phyloP scores from a whole-genome alignment of 2,329 filamentous ascomycete genomes.

The Xylariales sp. region DNA sequence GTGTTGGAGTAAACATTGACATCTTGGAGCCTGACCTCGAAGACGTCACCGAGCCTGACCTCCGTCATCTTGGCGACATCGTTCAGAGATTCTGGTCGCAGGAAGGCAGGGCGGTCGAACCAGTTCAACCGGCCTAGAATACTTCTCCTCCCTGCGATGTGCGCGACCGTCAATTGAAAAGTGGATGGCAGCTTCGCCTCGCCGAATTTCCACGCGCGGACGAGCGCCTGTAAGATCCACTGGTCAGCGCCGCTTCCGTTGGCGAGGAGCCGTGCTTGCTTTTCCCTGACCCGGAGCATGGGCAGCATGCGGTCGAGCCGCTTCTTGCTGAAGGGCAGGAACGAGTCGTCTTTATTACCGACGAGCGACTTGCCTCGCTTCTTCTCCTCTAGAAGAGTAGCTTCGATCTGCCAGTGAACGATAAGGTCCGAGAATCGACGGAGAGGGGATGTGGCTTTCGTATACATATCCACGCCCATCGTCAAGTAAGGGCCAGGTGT shows the following conservation, averaged over 20 bases:
- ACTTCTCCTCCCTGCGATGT: constrained; percentile 26
- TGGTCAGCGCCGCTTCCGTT: constrained; percentile 39
- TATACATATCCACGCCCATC: constrained; percentile 56
- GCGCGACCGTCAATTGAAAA: constrained; percentile 43
- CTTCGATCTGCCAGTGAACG: constrained; percentile 63
- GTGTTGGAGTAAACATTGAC: constrained; percentile 45
- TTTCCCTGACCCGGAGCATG: constrained; percentile 48
- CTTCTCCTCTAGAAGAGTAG: constrained; percentile 44
- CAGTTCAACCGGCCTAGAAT: constrained; percentile 43
- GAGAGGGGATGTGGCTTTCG: constrained; percentile 62
- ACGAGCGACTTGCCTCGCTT: constrained; percentile 29
- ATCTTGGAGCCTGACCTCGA: constrained; percentile 50
- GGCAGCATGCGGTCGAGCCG: constrained; percentile 42
- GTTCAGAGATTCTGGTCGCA: constrained; percentile 35
- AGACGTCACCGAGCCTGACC: constrained; percentile 45
- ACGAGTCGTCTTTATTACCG: constrained; percentile 24
- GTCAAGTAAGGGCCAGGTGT: constrained; percentile 50
- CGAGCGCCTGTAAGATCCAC: constrained; percentile 56
- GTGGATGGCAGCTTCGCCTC: constrained; percentile 42
- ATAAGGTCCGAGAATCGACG: constrained; percentile 60
- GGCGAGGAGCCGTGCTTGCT: constrained; percentile 40
- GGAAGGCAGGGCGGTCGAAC: constrained; percentile 40
- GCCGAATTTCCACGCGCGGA: constrained; percentile 54
- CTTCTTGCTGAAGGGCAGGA: constrained; percentile 41
- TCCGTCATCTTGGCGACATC: constrained; percentile 35